Evolutionary conservation across 2,329 filamentous ascomycete species (phyloP).

Genomic region (Camillea tinctor): DNA sequence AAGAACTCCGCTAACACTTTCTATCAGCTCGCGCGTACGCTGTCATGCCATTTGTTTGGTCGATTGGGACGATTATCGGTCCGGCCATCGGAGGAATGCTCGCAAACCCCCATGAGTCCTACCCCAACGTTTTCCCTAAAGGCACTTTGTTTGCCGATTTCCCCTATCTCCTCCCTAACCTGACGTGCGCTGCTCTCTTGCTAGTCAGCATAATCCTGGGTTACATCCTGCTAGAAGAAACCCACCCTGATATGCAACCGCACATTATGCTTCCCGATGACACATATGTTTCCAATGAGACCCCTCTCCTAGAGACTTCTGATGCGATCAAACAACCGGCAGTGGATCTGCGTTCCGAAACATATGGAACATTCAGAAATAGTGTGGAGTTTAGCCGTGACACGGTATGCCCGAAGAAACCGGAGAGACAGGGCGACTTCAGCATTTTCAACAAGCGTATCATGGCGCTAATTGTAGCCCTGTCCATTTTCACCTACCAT

Average conservation of each 20-base stretch:
- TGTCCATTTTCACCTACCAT: constrained; percentile 91
- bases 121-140: constrained; percentile 67
- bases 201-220: constrained; percentile 76
- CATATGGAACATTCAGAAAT: constrained; percentile 68
- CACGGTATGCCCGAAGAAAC: constrained; percentile 22
- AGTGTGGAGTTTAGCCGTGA: constrained; percentile 49
- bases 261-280: constrained; percentile 45
- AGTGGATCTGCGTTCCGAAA: constrained; percentile 73
- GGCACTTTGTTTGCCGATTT: constrained; percentile 72
- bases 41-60: constrained; percentile 94
- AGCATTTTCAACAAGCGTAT: constrained; percentile 61
- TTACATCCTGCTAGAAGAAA: constrained; percentile 82
- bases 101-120: constrained; percentile 73
- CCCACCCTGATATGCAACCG: constrained; percentile 78
- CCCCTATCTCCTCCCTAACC: constrained; percentile 86
- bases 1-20: constrained; percentile 18
- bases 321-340: constrained; percentile 71
- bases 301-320: constrained; percentile 72
- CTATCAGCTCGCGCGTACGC: constrained; percentile 74
- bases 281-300: constrained; percentile 61
- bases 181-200: constrained; percentile 77
- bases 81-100: constrained; percentile 86
- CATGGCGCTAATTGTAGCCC: constrained; percentile 72
- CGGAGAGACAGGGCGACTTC: constrained; percentile 34
- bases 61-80: constrained; percentile 83